Conservation (phyloP, 1,284 basidiomycete genomes). For the Rhizopogon hawkerae region DNA sequence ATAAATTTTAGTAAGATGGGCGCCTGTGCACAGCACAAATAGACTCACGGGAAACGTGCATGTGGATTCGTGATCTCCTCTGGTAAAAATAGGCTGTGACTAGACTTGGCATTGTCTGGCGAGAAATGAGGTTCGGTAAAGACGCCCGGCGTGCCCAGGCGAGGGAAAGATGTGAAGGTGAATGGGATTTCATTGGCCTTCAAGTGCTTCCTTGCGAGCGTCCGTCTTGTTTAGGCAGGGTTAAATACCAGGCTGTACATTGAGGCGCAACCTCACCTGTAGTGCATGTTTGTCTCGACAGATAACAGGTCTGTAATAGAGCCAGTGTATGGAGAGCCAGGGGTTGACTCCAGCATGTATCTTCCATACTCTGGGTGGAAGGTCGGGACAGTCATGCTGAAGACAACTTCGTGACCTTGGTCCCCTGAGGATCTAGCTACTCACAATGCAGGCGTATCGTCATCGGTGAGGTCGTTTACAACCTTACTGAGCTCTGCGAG, state of each 20-base stretch:
- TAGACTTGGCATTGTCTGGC: conserved; percentile 68
- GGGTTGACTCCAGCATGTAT: conserved; percentile 98
- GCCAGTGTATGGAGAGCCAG: conserved; percentile 89
- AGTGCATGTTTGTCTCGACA: conserved; percentile 93
- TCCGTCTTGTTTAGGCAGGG: conserved; percentile 49
- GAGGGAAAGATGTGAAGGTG: conserved; percentile 93
- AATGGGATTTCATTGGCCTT: conserved; percentile 83
- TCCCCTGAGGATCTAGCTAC: conserved; percentile 17
- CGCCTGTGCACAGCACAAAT: conserved; percentile 3
- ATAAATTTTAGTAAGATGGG: conserved; percentile 9
- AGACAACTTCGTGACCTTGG: conserved; percentile 6
- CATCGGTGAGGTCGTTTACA: conserved; percentile 59
- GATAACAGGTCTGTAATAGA: conserved; percentile 77
- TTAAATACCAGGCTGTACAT: conserved; percentile 4
- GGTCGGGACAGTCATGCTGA: conserved; percentile 73
- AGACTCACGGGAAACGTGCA: conserved; percentile 89
- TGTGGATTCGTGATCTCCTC: conserved; percentile 97
- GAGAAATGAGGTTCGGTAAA: conserved; percentile 90
- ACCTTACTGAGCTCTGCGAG: conserved; percentile 71
- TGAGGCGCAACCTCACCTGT: conserved; percentile 42
- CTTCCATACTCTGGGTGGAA: conserved; percentile 99
- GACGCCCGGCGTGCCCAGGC: conserved; percentile 77
- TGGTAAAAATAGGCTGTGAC: conserved; percentile 89
- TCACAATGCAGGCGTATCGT: conserved; percentile 53
- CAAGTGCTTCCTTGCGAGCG: conserved; percentile 78